phyloP scores from a whole-genome alignment of 2,329 filamentous ascomycete genomes.

The Penicillium sumatraense region DNA sequence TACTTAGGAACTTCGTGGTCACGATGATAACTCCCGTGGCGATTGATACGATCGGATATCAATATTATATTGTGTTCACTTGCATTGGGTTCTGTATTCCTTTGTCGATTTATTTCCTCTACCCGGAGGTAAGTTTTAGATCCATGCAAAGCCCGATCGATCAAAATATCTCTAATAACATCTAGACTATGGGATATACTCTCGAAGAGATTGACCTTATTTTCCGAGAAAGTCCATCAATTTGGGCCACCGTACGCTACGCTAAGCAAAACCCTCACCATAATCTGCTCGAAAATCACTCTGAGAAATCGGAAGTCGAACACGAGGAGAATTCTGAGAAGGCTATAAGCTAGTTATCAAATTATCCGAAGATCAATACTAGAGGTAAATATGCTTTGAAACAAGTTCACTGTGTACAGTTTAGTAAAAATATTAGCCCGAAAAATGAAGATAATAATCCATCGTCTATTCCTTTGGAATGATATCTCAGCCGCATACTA shows the following conservation, averaged over 20 bases:
- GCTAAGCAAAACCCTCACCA: not conserved
- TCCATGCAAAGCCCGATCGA: too few species aligned
- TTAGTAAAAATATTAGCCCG: too few species aligned
- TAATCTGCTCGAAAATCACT: not conserved
- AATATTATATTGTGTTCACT: conserved; percentile 13
- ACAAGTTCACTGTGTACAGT: too few species aligned
- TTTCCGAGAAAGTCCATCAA: conserved; percentile 13
- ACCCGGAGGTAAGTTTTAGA: conserved; percentile 15
- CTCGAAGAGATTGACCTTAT: conserved; percentile 11
- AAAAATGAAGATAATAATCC: too few species aligned
- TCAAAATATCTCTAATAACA: not conserved
- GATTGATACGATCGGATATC: conserved; percentile 9
- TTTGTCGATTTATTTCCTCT: conserved; percentile 17
- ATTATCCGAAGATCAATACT: too few species aligned
- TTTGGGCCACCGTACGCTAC: conserved; percentile 11
- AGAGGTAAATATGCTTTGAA: too few species aligned
- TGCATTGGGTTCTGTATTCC: conserved; percentile 16
- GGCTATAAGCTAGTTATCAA: not conserved
- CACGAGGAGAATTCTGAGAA: not conserved
- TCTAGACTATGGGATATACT: conserved; percentile 4
- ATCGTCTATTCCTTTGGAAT: too few species aligned
- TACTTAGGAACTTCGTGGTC: conserved; percentile 11
- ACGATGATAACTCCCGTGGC: conserved; percentile 14
- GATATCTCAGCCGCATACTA: too few species aligned
- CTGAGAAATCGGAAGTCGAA: not conserved